Conservation (phyloP, 2,329 filamentous ascomycete genomes). For the Botrytis hyacinthi region DNA sequence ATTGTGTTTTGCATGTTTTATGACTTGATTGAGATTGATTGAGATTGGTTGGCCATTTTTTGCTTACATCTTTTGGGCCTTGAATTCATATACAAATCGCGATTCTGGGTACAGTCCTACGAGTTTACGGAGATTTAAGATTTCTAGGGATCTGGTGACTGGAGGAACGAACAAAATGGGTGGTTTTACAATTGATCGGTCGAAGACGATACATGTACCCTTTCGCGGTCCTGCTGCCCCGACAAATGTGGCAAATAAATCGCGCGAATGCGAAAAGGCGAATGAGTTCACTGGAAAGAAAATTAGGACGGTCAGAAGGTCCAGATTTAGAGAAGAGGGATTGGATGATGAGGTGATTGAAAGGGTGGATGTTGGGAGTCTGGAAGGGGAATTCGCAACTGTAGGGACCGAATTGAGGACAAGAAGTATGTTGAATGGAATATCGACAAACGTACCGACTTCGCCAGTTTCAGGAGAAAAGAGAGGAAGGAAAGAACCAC, state of each 20-base stretch:
- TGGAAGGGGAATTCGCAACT: background rate
- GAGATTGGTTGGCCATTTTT: background rate
- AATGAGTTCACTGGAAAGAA: background rate
- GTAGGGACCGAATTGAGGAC: background rate
- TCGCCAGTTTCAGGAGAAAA: background rate
- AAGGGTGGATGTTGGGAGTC: constrained; percentile 15
- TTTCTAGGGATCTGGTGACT: background rate
- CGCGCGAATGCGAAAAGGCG: background rate
- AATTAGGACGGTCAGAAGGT: background rate
- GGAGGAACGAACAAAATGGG: background rate
- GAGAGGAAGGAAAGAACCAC: background rate
- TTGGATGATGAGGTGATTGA: constrained; percentile 31
- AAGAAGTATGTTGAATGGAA: background rate
- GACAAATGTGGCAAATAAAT: background rate
- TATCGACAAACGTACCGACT: background rate
- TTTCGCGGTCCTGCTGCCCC: constrained; percentile 2
- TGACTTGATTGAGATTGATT: constrained; percentile 13
- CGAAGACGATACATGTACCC: constrained; percentile 15
- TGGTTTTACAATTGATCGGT: constrained; percentile 16
- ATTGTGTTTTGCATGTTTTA: background rate
- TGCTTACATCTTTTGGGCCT: background rate
- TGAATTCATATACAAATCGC: background rate
- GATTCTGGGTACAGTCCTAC: background rate
- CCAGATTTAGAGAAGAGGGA: constrained; percentile 32
- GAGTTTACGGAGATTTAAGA: background rate